Conservation (phyloP, 2,329 filamentous ascomycete species). For the Xylaria sp. region DNA sequence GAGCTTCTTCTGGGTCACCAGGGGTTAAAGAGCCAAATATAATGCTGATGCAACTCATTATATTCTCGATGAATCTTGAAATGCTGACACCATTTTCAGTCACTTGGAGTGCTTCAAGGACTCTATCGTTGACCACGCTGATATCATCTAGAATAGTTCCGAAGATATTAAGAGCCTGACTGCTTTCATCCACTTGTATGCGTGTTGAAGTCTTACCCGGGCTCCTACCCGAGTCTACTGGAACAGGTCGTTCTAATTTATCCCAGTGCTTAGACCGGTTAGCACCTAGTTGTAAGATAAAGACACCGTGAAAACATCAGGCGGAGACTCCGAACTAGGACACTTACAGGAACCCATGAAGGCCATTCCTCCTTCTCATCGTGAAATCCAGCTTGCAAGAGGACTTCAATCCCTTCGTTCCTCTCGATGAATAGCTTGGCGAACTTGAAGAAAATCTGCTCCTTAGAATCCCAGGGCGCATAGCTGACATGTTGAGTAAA, state of each 20-base stretch:
- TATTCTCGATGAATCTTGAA: neutral
- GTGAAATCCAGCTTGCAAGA: conserved; percentile 27
- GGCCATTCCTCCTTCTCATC: conserved; percentile 20
- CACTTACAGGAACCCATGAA: conserved; percentile 29
- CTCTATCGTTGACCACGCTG: neutral
- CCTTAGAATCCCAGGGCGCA: conserved; percentile 17
- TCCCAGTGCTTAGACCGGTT: conserved; percentile 22
- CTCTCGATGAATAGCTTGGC: conserved; percentile 22
- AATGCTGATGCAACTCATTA: neutral
- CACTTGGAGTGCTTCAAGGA: conserved; percentile 20
- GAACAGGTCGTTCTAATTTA: conserved; percentile 10
- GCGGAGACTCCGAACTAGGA: neutral
- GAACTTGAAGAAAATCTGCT: conserved; percentile 17
- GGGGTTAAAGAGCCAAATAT: neutral
- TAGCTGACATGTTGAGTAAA: conserved; percentile 28
- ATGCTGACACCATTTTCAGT: conserved; percentile 14
- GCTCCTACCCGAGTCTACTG: conserved; percentile 5
- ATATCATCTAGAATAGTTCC: conserved; percentile 20
- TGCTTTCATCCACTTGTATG: conserved; percentile 14
- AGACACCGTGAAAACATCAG: neutral
- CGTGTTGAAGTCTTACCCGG: neutral
- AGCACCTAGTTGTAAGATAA: neutral
- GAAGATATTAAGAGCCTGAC: conserved; percentile 6
- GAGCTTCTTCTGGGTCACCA: conserved; percentile 14
- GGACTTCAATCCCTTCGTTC: conserved; percentile 23